Conservation (phyloP, 1,284 basidiomycete genomes). For the Moniliella sp. region DNA sequence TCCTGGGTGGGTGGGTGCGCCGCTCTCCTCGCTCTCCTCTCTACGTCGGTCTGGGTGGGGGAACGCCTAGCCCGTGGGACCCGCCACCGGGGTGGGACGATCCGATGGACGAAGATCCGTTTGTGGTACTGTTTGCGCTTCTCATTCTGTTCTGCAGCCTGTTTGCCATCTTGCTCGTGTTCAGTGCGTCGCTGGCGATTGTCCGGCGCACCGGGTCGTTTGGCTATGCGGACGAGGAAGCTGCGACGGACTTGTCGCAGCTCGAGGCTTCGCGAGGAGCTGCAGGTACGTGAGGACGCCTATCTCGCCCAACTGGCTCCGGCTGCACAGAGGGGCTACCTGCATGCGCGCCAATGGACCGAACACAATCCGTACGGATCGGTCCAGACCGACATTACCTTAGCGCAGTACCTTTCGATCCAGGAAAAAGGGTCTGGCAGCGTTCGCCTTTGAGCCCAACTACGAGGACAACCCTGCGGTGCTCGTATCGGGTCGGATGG, state of each 20-base stretch:
- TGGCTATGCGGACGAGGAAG: slow-evolving; percentile 48
- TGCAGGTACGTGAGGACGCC: slow-evolving; percentile 45
- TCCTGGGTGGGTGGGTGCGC: no score
- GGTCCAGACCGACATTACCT: slow-evolving; percentile 29
- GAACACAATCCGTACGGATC: slow-evolving; percentile 9
- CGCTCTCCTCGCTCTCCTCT: no score
- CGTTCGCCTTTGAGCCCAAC: slow-evolving; percentile 30
- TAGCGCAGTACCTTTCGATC: slow-evolving; percentile 28
- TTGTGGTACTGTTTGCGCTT: slow-evolving; percentile 15
- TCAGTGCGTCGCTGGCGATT: slow-evolving; percentile 49
- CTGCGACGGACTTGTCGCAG: no score
- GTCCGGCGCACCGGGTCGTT: slow-evolving; percentile 84
- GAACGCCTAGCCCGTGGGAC: no score
- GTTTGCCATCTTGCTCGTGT: no score
- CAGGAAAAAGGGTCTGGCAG: slow-evolving; percentile 34
- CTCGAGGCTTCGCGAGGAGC: no score
- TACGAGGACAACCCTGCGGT: slow-evolving; percentile 30
- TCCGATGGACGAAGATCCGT: slow-evolving; percentile 1
- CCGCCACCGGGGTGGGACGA: no score
- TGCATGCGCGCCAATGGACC: slow-evolving; percentile 62
- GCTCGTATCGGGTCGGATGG: slow-evolving; percentile 27
- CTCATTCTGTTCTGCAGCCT: slow-evolving; percentile 20
- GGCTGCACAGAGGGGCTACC: slow-evolving; percentile 49
- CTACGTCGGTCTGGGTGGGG: no score
- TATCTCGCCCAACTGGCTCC: slow-evolving; percentile 78